Conservation (phyloP, 345 rosid genomes). For the Turnera subulata region DNA sequence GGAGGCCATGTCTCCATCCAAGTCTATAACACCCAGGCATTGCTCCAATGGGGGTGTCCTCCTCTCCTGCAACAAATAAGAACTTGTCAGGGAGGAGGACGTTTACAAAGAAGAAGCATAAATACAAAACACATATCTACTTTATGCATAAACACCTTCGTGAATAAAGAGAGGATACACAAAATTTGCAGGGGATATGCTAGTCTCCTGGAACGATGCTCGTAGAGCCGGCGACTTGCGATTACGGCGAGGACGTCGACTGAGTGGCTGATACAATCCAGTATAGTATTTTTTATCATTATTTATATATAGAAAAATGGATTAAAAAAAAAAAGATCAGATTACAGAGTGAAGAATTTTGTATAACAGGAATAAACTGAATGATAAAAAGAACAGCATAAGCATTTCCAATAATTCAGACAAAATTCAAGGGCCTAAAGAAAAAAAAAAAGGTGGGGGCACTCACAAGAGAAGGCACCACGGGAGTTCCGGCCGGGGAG, state of each 20-base stretch:
- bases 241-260: slow-evolving; percentile 80
- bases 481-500: slow-evolving; percentile 78
- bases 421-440: too few relatives aligned
- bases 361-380: too few relatives aligned
- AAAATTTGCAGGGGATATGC: slow-evolving; percentile 75
- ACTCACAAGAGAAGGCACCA: slow-evolving; percentile 59
- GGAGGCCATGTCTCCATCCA: slow-evolving; percentile 94
- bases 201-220: slow-evolving; percentile 85
- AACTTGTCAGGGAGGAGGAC: background rate
- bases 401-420: background rate
- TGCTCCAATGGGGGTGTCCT: slow-evolving; percentile 96
- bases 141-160: slow-evolving; percentile 60
- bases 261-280: slow-evolving; percentile 53
- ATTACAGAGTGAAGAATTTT: too few relatives aligned
- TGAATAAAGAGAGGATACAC: slow-evolving; percentile 93
- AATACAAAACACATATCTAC: background rate
- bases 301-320: too few relatives aligned
- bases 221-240: slow-evolving; percentile 61
- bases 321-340: too few relatives aligned
- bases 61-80: slow-evolving; percentile 79
- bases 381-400: too few relatives aligned
- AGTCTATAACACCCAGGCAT: slow-evolving; percentile 99
- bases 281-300: too few relatives aligned
- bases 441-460: too few relatives aligned
- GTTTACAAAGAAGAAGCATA: background rate